These are phyloP conservation scores for Pulicaria dysenterica DNA, from an alignment of 129 eudicot species.

Conservation along the genomic window DNA sequence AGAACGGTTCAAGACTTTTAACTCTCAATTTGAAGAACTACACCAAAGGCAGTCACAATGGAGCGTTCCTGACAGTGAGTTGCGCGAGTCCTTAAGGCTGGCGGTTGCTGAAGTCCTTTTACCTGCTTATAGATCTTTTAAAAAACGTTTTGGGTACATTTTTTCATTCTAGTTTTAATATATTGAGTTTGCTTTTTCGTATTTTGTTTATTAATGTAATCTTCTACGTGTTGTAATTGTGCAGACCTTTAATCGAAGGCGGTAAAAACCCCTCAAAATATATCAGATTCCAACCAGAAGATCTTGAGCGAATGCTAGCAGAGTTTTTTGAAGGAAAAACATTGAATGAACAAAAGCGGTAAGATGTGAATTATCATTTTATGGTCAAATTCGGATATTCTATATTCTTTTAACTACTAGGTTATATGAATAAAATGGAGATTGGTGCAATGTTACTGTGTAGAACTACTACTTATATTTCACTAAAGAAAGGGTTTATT, in stretches of 20 bases:
- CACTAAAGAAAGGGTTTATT: no score
- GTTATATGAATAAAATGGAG: constrained; percentile 20
- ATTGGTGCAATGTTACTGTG: constrained; percentile 25
- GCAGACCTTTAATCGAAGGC: constrained; percentile 70
- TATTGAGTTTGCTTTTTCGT: neutral
- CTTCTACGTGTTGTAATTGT: neutral
- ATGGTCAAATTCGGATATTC: neutral
- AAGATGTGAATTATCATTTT: constrained; percentile 18
- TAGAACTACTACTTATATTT: no score
- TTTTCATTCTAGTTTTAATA: neutral
- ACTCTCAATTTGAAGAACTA: constrained; percentile 73
- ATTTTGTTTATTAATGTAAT: neutral
- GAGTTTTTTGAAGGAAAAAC: constrained; percentile 94
- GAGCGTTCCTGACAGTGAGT: constrained; percentile 93
- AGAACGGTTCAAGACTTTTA: constrained; percentile 81
- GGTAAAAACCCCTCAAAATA: constrained; percentile 87
- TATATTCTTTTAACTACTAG: neutral
- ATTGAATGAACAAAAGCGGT: constrained; percentile 56
- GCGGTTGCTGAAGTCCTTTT: constrained; percentile 98
- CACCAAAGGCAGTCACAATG: constrained; percentile 95
- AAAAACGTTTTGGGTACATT: constrained; percentile 72
- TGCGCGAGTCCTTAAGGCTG: constrained; percentile 86
- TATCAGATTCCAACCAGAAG: constrained; percentile 79
- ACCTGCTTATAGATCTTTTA: constrained; percentile 84
- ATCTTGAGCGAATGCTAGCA: constrained; percentile 90